Evolutionary conservation across 2,329 filamentous ascomycete genomes (phyloP), one percentile per base, ranked within the genome.

Genomic region (Colletotrichum musicola): DNA sequence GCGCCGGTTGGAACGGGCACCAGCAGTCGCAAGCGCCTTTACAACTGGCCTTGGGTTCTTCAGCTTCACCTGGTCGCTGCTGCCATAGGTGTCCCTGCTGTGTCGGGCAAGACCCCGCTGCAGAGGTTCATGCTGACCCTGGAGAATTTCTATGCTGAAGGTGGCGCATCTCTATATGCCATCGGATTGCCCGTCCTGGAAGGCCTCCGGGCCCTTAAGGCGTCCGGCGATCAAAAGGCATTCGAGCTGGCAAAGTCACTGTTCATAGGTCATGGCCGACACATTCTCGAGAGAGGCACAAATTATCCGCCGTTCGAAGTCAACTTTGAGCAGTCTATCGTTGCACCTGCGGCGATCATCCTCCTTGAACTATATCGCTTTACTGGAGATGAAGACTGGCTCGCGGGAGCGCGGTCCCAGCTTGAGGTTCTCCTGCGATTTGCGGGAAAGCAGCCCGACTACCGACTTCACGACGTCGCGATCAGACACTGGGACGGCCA

Each of bases 301-400:
- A 38, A 58, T 7, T 69, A 70, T 13, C 68, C 68, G 13, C 55
- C 68, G 0, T 70, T 64, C 12, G 68, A 70, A 30, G 68, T 70
- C 16, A 70, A 70, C 22, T 69, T 70, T 27, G 65, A 70, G 46
- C 65, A 70, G 44, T 70, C 68, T 3, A 69, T 69, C 18, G 65
- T 70, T 6, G 68, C 68, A 2, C 68, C 68, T n/a, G 68, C 68
- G 16, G 65, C 68, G 13, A 65, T 42, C 6, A 69, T 60, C 4
- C 78, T 89, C 1, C 82, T 85, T 25, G 86, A 89, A 74, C 79
- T 88, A 7, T 78, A 81, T 62, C 77, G 76, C 47, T 82, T 82
- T 4, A 83, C 80, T 4, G 77, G 78, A 0, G 80, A 87, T 61
- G 7, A 60, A 4, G 77, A 79, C 2, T 75, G 73, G 42, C 79